phyloP scores from a whole-genome alignment of 1,284 basidiomycete species.

The Exobasidium cylindrosporum region DNA sequence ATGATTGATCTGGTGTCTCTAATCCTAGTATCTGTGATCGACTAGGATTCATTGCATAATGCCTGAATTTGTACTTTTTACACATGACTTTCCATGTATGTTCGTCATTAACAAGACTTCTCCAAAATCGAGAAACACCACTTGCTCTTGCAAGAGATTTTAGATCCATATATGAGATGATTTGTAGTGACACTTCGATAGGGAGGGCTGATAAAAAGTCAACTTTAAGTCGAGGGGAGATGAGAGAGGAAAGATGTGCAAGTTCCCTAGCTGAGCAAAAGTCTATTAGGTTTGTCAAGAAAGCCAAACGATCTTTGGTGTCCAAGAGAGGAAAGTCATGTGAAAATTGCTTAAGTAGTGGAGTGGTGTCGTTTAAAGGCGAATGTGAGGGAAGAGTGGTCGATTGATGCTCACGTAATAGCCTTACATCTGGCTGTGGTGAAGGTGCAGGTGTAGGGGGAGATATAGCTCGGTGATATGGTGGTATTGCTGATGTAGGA shows the following conservation, averaged over 20 bases:
- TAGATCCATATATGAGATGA: slow-evolving; percentile 79
- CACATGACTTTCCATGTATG: slow-evolving; percentile 81
- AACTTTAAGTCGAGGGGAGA: slow-evolving; percentile 77
- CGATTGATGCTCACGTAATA: neutral
- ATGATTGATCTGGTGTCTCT: slow-evolving; percentile 4
- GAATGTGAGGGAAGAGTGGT: neutral
- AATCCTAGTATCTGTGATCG: neutral
- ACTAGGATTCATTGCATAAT: slow-evolving; percentile 1
- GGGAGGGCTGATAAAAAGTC: slow-evolving; percentile 83
- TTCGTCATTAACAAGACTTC: slow-evolving; percentile 74
- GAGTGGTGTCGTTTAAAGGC: slow-evolving; percentile 23
- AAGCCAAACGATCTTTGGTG: slow-evolving; percentile 12
- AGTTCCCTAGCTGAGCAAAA: slow-evolving; percentile 68
- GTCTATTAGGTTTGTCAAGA: slow-evolving; percentile 43
- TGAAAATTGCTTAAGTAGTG: slow-evolving; percentile 32
- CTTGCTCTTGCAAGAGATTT: slow-evolving; percentile 70
- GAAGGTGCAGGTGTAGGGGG: slow-evolving; percentile 48
- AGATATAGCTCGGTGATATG: slow-evolving; percentile 33
- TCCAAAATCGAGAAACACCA: slow-evolving; percentile 76
- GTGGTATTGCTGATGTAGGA: neutral
- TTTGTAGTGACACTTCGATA: slow-evolving; percentile 75
- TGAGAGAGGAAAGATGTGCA: slow-evolving; percentile 69
- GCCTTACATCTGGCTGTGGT: slow-evolving; percentile 35
- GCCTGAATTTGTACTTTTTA: slow-evolving; percentile 41
- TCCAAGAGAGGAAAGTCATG: slow-evolving; percentile 28